Base-by-base conservation (phyloP, 1,284 basidiomycete genomes). In the Marasmius tenuissimus region DNA sequence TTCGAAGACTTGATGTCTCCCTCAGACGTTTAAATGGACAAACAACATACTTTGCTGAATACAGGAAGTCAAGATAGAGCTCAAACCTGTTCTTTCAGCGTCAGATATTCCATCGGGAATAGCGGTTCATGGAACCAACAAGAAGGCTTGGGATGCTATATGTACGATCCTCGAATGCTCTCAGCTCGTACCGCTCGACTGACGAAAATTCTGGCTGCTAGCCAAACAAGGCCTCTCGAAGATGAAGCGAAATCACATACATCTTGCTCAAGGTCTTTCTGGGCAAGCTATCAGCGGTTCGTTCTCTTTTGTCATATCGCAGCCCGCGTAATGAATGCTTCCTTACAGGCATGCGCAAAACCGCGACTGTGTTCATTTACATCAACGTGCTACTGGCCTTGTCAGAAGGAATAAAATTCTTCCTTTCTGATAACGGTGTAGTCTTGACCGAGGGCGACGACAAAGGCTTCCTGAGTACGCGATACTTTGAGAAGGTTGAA, bases 181-280 rank as follows among this genome's bases (percentile, higher is more conserved):
- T 54, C 63, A 35, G 10, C 12, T 42, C 38, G 10, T 12, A 39
- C 18, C 22, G 40, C 52, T 56, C 57, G 40, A 53, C 35, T 49
- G 50, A 37, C 38, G 7, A 57, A 45, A 50, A 42, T 51, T 12
- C 33, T 14, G 14, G n/a, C 22, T 60, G 3, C 2, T 64, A 92
- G 87, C 83, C 51, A 77, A 75, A 34, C 78, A 89, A 67, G 94
- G 94, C 0, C 75, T 97, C 14, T 93, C 88, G n/a, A 87, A 83
- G 64, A 96, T 96, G 94, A 81, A 75, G 14, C 82, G 94, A 33
- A 95, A 94, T 66, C 93, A 97, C 69, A 91, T 97, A 55, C 95
- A 97, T 71, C 81, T 96, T 11, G 94, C 95, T 0, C 88, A 92
- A 73, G 87, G 88, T 54, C 78, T 91, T 7, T 76, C 80, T 14